Evolutionary conservation across 208 protist species (phyloP).

Genomic region (Acanthamoeba culbertsoni): DNA sequence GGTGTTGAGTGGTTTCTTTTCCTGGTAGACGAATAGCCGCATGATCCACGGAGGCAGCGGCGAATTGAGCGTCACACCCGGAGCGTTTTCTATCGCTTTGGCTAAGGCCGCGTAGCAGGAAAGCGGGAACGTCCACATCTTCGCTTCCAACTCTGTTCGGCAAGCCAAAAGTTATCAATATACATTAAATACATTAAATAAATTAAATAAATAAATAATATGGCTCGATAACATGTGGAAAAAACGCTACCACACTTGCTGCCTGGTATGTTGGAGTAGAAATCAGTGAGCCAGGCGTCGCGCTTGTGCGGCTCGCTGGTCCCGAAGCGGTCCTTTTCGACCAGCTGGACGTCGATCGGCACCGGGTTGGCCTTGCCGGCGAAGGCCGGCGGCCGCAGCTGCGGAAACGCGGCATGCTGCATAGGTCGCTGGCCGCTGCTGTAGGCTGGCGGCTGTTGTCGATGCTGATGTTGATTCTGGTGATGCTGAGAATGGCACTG

Average conservation of each 20-base stretch:
- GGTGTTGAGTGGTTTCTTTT: background rate
- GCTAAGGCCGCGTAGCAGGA: background rate
- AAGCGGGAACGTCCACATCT: conserved; percentile 23
- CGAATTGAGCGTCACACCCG: background rate
- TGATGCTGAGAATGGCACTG: background rate
- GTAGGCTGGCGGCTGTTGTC: background rate
- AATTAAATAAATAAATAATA: background rate
- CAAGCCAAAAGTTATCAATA: background rate
- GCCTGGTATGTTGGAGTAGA: background rate
- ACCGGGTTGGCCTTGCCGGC: background rate
- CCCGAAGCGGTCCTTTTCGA: background rate
- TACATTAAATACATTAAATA: background rate
- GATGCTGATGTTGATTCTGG: background rate
- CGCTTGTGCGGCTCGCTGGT: background rate
- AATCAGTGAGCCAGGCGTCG: background rate
- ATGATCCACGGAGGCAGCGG: background rate
- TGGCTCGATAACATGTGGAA: background rate
- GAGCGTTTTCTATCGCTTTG: background rate
- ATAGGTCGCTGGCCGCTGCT: background rate
- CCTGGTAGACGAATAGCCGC: background rate
- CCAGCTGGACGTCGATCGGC: background rate
- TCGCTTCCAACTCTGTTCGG: background rate
- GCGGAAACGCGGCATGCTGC: background rate
- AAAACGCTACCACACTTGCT: background rate
- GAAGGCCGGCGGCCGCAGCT: background rate